These are phyloP conservation scores for Calonectria pseudoreteaudii DNA, from an alignment of 2,329 filamentous ascomycete genomes.

Conservation along the genomic window DNA sequence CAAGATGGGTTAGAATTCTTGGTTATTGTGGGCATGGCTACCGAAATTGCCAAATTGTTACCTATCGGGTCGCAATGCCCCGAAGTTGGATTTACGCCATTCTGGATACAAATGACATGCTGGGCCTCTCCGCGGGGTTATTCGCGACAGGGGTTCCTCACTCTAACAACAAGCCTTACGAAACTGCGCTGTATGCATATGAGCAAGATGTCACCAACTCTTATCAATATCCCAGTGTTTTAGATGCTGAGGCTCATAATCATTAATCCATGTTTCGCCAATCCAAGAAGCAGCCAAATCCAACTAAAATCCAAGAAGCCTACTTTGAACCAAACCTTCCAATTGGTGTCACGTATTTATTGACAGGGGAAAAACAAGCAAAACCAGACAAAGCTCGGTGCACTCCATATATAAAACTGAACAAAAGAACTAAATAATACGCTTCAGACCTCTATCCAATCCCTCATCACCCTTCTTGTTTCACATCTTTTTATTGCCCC, in stretches of 20 bases:
- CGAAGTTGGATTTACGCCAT: background rate
- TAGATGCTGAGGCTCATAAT: background rate
- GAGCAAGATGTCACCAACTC: background rate
- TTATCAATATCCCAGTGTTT: background rate
- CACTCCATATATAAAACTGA: background rate
- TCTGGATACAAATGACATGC: conserved; percentile 1
- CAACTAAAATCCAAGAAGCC: background rate
- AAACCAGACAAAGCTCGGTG: background rate
- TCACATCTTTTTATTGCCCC: background rate
- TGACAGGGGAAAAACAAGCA: background rate
- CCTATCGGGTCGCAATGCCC: background rate
- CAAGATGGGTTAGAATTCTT: background rate
- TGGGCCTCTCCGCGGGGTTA: background rate
- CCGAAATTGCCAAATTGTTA: background rate
- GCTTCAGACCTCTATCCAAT: background rate
- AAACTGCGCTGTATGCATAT: background rate
- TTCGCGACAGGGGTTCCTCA: background rate
- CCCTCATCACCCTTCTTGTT: background rate
- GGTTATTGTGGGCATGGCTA: background rate
- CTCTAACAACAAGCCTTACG: background rate
- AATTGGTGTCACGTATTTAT: background rate
- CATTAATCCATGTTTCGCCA: background rate
- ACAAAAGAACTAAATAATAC: background rate
- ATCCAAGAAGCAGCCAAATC: background rate
- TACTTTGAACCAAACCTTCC: background rate